Evolutionary conservation across 345 rosid genomes (phyloP).

Genomic region (Alliaria petiolata): DNA sequence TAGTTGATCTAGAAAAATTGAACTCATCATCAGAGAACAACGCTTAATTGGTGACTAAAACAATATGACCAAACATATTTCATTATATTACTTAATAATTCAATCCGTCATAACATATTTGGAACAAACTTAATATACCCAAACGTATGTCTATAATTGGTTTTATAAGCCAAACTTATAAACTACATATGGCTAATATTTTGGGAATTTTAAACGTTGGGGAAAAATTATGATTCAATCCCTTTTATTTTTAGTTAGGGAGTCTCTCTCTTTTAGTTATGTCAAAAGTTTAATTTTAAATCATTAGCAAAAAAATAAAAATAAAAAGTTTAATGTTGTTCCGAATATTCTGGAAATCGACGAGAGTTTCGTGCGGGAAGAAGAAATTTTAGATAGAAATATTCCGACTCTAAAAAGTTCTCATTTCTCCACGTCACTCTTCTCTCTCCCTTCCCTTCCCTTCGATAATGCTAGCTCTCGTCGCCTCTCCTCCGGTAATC

Average conservation of each 20-base stretch:
- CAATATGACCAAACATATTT: no score
- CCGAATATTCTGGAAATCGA: neutral
- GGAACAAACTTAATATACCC: no score
- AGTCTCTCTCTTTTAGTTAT: no score
- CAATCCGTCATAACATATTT: no score
- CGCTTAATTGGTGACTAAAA: no score
- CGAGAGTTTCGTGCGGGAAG: neutral
- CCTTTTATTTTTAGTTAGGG: neutral
- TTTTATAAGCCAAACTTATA: no score
- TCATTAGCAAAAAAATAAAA: no score
- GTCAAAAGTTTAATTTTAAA: neutral
- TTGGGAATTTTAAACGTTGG: neutral
- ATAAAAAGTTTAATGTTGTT: neutral
- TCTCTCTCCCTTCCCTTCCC: constrained; percentile 44
- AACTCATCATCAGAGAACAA: no score
- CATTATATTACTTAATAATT: no score
- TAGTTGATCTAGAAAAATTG: no score
- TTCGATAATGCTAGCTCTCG: constrained; percentile 70
- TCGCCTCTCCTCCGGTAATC: constrained; percentile 58
- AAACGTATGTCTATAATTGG: no score
- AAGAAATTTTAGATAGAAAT: neutral
- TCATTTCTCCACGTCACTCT: constrained; percentile 20
- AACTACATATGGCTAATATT: no score
- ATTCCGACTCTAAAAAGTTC: neutral
- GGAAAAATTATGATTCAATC: neutral